Evolutionary conservation across 2,329 filamentous ascomycete genomes (phyloP), one percentile per base, ranked within the genome.

Genomic region (Aspergillus nomiae): DNA sequence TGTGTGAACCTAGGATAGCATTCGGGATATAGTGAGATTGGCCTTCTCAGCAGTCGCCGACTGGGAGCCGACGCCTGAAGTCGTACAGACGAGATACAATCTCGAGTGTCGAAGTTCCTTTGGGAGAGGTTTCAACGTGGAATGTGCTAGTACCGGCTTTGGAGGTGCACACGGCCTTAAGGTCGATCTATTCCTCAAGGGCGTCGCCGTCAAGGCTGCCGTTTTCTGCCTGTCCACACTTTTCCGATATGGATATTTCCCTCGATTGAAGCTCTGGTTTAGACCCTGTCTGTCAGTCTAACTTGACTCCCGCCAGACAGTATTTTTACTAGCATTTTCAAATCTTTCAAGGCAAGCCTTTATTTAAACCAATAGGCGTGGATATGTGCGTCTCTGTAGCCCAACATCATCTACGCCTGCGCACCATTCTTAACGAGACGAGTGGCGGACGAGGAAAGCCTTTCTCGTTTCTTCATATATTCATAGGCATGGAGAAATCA

Each of bases 271-370:
- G 84, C 77, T 96, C 97, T 58, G 90, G 87, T 0, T 86, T 87
- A 3, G 97, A 82, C 0, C 92, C 91, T 3, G 86, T 83, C 77
- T 98, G 94, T 95, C 95, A 99, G 60, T 89, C 89, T 0, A 94
- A 89, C 76, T 98, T 98, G 38, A 94, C 92, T 93, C 94, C 91
- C 92, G 97, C 8, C 94, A 93, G 19, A 98, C 83, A 7, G 97
- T 88, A 72, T 98, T 94, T 76, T 98, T 94, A 36, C 91, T 91
- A 55, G 99, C 89, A 61, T 96, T 71, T 97, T 92, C 66, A 99
- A 87, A 12, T 86, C 34, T 94, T 90, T 97, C 96, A 65, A 85
- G 83, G 62, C 87, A 86, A 48, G 96, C 87, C 76, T 97, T 91
- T 96, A 90, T 71, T 97, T 86, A 10, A 96, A 86, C 94, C 95